phyloP scores from a whole-genome alignment of 805 yeast genomes.

The Vanderwaltozyma yarrowii region DNA sequence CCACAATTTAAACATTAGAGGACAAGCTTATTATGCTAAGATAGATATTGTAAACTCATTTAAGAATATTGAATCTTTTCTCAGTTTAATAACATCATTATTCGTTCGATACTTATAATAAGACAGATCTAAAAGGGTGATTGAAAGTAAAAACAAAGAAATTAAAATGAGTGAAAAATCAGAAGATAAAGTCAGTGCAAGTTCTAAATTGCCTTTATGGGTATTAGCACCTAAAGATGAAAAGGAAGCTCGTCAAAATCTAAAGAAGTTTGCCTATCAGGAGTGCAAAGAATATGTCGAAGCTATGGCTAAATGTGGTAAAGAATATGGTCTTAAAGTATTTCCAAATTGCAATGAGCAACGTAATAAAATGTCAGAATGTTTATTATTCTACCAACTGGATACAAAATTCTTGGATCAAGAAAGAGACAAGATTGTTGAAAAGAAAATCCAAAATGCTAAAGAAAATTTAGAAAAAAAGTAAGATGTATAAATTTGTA shows the following conservation, averaged over 20 bases:
- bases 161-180: not conserved
- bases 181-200: not conserved
- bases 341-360: conserved; percentile 56
- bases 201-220: conserved; percentile 51
- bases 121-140: no score
- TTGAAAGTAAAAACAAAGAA: no score
- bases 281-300: conserved; percentile 61
- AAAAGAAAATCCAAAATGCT: conserved; percentile 35
- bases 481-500: no score
- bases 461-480: no score
- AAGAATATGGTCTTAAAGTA: conserved; percentile 50
- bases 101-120: no score
- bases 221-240: conserved; percentile 69
- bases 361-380: conserved; percentile 48
- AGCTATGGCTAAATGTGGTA: conserved; percentile 56
- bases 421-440: conserved; percentile 55
- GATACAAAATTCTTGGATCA: conserved; percentile 51
- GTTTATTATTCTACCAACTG: conserved; percentile 52
- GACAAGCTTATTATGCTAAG: no score
- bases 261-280: conserved; percentile 58
- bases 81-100: no score
- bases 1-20: no score
- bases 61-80: no score
- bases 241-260: conserved; percentile 56
- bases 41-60: no score